These are phyloP conservation scores for Achaetomiella virescens DNA, from an alignment of 495 filamentous ascomycete genomes.

Conservation along the genomic window DNA sequence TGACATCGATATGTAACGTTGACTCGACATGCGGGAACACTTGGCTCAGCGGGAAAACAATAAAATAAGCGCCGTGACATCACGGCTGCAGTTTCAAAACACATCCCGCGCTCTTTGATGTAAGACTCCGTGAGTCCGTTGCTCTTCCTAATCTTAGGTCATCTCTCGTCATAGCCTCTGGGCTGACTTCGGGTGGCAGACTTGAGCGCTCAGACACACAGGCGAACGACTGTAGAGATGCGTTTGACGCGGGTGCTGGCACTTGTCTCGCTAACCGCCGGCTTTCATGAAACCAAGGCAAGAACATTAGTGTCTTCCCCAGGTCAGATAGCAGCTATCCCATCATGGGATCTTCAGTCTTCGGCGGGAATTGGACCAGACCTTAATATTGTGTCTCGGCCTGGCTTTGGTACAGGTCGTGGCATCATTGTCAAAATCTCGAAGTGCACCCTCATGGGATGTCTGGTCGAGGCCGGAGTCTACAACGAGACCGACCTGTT, in stretches of 20 bases:
- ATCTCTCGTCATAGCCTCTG: no score
- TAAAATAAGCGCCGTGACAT: no score
- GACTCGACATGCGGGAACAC: background rate
- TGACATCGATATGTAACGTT: slow-evolving; percentile 1
- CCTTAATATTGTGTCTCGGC: slow-evolving; percentile 39
- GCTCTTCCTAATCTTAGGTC: no score
- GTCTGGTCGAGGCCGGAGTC: slow-evolving; percentile 47
- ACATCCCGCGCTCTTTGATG: no score
- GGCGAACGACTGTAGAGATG: background rate
- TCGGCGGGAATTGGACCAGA: slow-evolving; percentile 32
- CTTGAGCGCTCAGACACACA: no score
- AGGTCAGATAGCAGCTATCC: slow-evolving; percentile 42
- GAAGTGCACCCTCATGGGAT: slow-evolving; percentile 52
- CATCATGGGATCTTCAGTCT: slow-evolving; percentile 53
- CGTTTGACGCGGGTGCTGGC: background rate
- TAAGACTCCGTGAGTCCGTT: no score
- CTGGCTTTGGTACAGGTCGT: slow-evolving; percentile 46
- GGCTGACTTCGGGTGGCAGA: no score
- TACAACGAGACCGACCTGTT: slow-evolving; percentile 53
- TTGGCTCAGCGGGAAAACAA: background rate
- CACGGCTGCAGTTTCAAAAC: no score
- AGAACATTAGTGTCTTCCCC: slow-evolving; percentile 8
- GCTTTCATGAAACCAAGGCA: background rate
- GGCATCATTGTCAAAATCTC: slow-evolving; percentile 46
- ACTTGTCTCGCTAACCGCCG: background rate